Base-by-base conservation (phyloP, 78 protist species). In the Speleostelium caveatum region DNA sequence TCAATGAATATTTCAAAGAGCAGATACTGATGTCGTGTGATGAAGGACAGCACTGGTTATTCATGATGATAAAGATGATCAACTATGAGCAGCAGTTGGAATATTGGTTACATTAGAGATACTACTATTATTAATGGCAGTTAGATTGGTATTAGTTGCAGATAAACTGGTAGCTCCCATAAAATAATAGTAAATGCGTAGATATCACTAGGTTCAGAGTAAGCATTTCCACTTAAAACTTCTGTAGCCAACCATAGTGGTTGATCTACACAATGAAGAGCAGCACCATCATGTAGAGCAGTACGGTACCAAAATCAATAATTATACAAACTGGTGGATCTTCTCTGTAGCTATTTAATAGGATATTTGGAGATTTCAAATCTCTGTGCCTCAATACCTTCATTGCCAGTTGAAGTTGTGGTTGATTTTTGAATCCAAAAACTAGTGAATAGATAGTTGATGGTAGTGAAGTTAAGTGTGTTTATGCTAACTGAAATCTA, bases 311-410 rank as follows among this genome's bases (percentile, higher is more conserved):
- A 28, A 56, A 83, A 67, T 86, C 90, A 19, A 83, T 83, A 53
- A 83, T 83, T 2, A 79, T 69, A 0, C 66, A 49, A 0, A 83
- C 91, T 1, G 68, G 68, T 16, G 41, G 49, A 21, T 79, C 91
- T 6, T 83, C 91, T 0, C 53, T 60, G 30, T 59, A 30, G 45
- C 66, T 71, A 39, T 53, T 73, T 80, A 94, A 41, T 26, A 96
- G 86, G 24, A 96, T 74, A 69, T 96, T 96, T 28, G 90, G 92
- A 8, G 87, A 58, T 72, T 96, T 96, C 22, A 96, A 92, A 66
- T 96, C 97, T 16, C 95, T 65, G 67, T 96, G 97, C 24, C 26
- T 83, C 91, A 42, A 83, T 83, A 24, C 91, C 91, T 33, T 28
- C 30, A 1, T 74, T 61, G 21, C 66, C 61, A 38, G 39, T 41